Percentiles rank a stretch among this genome's conserved stretches.
These are phyloP conservation scores for Lanzia echinophila DNA, from an alignment of 2,329 filamentous ascomycete genomes.

Conservation along the genomic window DNA sequence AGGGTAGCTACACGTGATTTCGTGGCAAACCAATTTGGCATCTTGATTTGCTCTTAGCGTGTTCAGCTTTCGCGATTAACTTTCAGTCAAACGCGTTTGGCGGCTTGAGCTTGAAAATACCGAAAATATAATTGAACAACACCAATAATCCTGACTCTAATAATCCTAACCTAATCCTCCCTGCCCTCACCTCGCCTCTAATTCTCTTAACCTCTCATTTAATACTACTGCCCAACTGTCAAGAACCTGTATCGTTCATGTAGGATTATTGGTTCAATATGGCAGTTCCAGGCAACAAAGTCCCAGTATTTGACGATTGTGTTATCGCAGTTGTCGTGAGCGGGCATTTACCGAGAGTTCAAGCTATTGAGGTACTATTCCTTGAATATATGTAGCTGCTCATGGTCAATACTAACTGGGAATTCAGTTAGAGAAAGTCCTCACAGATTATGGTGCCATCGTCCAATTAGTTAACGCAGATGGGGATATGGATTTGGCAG, in stretches of 20 bases:
- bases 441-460: slow-evolving; percentile 31
- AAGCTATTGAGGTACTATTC: slow-evolving; percentile 18
- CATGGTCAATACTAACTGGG: background rate
- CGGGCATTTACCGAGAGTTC: slow-evolving; percentile 16
- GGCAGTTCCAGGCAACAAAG: slow-evolving; percentile 11
- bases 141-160: no score
- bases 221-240: background rate
- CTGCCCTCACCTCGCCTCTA: no score
- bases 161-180: no score
- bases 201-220: no score
- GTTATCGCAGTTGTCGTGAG: slow-evolving; percentile 25
- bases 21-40: no score
- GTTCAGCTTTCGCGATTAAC: no score
- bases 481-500: slow-evolving; percentile 33
- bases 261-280: slow-evolving; percentile 7
- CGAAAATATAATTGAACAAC: no score
- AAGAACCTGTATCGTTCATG: background rate
- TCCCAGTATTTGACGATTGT: slow-evolving; percentile 23
- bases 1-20: no score
- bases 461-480: slow-evolving; percentile 35
- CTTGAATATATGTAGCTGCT: no score
- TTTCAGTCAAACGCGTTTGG: no score
- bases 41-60: no score
- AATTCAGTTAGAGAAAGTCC: slow-evolving; percentile 18
- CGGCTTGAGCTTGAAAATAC: no score